These are phyloP conservation scores for Sophora flavescens DNA, from an alignment of 306 rosid species.

Conservation along the genomic window DNA sequence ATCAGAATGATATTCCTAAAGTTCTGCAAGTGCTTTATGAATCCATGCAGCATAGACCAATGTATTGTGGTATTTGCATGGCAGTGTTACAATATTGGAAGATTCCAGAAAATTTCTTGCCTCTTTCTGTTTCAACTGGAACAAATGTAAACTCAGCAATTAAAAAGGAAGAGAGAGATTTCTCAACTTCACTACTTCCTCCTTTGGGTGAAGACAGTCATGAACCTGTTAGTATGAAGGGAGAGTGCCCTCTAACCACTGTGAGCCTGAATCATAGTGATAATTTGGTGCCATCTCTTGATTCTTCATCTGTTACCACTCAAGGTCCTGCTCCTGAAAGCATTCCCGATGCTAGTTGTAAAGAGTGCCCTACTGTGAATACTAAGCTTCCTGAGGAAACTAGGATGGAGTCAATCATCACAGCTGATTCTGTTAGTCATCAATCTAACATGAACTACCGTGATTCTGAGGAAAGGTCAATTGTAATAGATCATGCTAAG, in stretches of 20 bases:
- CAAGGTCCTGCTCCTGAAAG: conserved; percentile 45
- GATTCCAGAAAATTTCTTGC: conserved; percentile 62
- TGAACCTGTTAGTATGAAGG: conserved; percentile 44
- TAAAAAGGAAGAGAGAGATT: conserved; percentile 45
- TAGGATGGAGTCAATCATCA: conserved; percentile 39
- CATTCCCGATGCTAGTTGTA: conserved; percentile 40
- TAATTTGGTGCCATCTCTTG: conserved; percentile 48
- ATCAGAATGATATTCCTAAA: conserved; percentile 74
- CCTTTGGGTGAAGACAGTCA: conserved; percentile 45
- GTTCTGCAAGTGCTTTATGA: conserved; percentile 73
- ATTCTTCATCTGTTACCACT: conserved; percentile 43
- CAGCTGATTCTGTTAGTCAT: conserved; percentile 54
- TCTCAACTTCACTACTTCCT: conserved; percentile 42
- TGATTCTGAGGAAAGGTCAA: conserved; percentile 51
- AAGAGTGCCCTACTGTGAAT: conserved; percentile 42
- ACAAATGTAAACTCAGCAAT: conserved; percentile 42
- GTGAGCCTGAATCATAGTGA: conserved; percentile 43
- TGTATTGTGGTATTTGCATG: conserved; percentile 69
- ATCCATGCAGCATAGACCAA: conserved; percentile 60
- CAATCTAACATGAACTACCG: conserved; percentile 50
- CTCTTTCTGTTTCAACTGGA: conserved; percentile 53
- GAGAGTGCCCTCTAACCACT: conserved; percentile 39
- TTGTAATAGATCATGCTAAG: conserved; percentile 40
- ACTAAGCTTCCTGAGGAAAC: conserved; percentile 54
- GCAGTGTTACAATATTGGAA: conserved; percentile 75